Evolutionary conservation across 495 filamentous ascomycete genomes (phyloP).

Genomic region (Glonium stellatum): DNA sequence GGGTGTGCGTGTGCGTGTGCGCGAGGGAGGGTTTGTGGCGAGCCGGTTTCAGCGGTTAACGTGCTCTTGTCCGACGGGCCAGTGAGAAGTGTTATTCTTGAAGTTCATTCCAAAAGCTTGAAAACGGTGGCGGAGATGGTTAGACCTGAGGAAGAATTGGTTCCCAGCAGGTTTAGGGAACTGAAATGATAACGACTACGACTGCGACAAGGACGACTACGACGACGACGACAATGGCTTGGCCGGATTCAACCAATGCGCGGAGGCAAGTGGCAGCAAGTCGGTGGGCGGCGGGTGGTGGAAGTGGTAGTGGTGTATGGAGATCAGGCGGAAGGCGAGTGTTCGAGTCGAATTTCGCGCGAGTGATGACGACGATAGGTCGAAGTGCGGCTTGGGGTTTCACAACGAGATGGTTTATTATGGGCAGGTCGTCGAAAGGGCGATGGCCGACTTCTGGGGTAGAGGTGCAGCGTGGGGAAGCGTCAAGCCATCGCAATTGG

Average conservation of each 20-base stretch:
- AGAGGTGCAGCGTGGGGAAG: constrained; percentile 22
- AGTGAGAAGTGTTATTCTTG: constrained; percentile 33
- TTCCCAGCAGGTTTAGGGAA: constrained; percentile 3
- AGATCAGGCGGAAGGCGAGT: neutral
- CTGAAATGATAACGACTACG: too few species aligned
- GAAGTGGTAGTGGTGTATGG: neutral
- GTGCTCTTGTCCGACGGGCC: constrained; percentile 37
- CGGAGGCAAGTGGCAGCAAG: neutral
- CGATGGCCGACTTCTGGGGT: constrained; percentile 22
- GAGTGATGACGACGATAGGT: constrained; percentile 10
- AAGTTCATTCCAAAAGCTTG: constrained; percentile 33
- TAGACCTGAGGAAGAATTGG: neutral
- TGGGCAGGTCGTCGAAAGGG: neutral
- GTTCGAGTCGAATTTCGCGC: neutral
- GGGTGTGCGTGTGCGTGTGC: too few species aligned
- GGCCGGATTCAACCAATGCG: neutral
- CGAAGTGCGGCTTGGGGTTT: neutral
- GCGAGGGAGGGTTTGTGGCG: constrained; percentile 1
- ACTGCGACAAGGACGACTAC: too few species aligned
- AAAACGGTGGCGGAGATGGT: neutral
- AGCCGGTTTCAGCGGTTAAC: constrained; percentile 31
- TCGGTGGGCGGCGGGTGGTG: too few species aligned
- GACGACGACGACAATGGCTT: neutral
- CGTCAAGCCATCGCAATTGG: constrained; percentile 15
- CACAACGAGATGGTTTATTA: neutral